A percentile compares a stretch with the other conserved stretches of the same genome.
Conservation (phyloP, 2,329 filamentous ascomycete genomes). For the Ceratocystis colombiana region DNA sequence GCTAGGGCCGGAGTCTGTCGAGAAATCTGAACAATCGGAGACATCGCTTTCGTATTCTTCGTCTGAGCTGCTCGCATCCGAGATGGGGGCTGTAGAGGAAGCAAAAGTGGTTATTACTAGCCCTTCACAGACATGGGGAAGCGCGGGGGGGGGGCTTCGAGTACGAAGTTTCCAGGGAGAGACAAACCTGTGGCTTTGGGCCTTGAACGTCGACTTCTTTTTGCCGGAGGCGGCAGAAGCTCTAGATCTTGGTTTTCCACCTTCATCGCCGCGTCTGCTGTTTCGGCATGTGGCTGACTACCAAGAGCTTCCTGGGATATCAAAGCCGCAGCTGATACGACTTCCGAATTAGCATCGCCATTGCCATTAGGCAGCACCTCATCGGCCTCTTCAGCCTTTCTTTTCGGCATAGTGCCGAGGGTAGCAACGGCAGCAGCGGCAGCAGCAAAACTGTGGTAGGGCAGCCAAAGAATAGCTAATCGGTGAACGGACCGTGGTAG, state of each 20-base stretch:
- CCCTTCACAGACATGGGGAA: not conserved
- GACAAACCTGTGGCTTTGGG: not conserved
- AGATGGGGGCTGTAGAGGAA: not conserved
- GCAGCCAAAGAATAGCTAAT: not conserved
- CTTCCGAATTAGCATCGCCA: not conserved
- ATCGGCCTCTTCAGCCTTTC: not conserved
- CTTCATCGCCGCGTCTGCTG: not conserved
- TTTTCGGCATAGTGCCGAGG: conserved; percentile 1
- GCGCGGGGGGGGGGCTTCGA: not conserved
- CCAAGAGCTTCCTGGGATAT: not conserved
- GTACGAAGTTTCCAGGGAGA: not conserved
- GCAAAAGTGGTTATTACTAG: not conserved
- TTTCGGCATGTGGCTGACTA: not conserved
- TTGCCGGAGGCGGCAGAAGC: not conserved
- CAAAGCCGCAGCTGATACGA: not conserved
- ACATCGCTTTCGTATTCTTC: conserved; percentile 21
- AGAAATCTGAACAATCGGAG: conserved; percentile 13
- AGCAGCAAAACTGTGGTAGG: not conserved
- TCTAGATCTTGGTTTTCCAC: not conserved
- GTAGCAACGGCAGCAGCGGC: not conserved
- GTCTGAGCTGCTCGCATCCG: conserved; percentile 11
- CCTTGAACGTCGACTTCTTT: not conserved
- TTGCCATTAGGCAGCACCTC: not conserved
- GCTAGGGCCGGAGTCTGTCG: conserved; percentile 29
- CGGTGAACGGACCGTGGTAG: too few species aligned